These are phyloP conservation scores for Aspergillus sp. DNA, from an alignment of 2,329 filamentous ascomycete genomes.

Conservation along the genomic window DNA sequence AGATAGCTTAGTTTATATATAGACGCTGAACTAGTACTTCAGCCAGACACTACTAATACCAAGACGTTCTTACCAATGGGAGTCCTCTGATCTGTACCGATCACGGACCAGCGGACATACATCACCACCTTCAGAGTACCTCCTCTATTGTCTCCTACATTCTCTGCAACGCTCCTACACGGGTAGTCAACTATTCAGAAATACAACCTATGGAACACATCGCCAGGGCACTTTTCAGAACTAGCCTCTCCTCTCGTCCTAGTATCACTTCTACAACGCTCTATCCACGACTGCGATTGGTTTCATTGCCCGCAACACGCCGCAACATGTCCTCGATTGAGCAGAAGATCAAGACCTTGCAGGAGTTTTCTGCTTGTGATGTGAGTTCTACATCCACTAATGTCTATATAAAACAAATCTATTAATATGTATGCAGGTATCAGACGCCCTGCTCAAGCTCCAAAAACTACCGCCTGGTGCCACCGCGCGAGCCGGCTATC, in stretches of 20 bases:
- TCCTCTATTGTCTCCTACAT: neutral
- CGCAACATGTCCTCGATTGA: constrained; percentile 26
- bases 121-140: neutral
- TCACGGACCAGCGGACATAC: constrained; percentile 15
- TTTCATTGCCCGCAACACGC: neutral
- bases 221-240: neutral
- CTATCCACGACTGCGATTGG: too few species aligned
- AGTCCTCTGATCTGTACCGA: constrained; percentile 7
- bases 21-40: neutral
- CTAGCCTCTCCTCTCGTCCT: neutral
- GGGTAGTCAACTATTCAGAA: neutral
- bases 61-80: neutral
- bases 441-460: constrained; percentile 64
- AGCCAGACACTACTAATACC: too few species aligned
- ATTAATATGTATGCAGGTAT: constrained; percentile 42
- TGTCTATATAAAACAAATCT: neutral
- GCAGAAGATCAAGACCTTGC: constrained; percentile 26
- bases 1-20: neutral
- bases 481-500: constrained; percentile 56
- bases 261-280: too few species aligned
- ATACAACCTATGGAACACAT: neutral
- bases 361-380: constrained; percentile 38
- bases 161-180: neutral
- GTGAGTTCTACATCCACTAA: constrained; percentile 17
- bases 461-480: constrained; percentile 34